Evolutionary conservation across 1,139 yeast genomes (phyloP), one percentile per base, ranked within the genome.

Genomic region (Lodderomyces beijingensis): DNA sequence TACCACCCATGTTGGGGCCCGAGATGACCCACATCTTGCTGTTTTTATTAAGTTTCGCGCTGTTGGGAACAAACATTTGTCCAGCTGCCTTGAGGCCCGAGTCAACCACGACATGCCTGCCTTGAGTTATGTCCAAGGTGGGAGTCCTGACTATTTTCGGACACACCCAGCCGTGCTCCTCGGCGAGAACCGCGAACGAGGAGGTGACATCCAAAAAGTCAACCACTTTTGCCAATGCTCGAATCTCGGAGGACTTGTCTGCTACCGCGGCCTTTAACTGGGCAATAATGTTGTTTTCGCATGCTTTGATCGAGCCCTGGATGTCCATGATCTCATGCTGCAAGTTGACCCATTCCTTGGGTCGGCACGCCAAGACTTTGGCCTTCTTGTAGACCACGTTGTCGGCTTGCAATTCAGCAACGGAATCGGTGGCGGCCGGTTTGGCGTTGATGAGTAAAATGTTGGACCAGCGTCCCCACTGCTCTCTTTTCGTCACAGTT

Each of bases 1-100:
- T 91, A 0, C 98, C 98, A 3, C 97, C 97, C 97, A 91, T 91
- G 51, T 91, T 91, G 1, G 97, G 97, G 0, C 98, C 98, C 0
- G 96, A 80, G 4, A 91, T 78, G 6, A 91, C 69, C 89, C 95
- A 85, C 14, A 62, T 31, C 13, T 46, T 49, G 3, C 51, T 50
- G 2, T 57, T 49, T 4, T 50, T 41, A 0, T 58, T 53, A 2
- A 65, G 43, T 7, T 77, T 49, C 1, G 57, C 44, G 47, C 80
- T 78, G 51, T 91, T 91, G 0, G 82, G 64, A 1, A 73, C 74
- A 50, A 88, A 91, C 38, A 70, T 69, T 16, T 53, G 55, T 3
- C 75, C 66, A 4, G 55, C 47, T 10, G 65, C 65, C 34, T 63
- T 65, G 34, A 91, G 56, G 1, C 94, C 83, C 3, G 79, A 74